A percentile compares a stretch with the other conserved stretches of the same genome.
These are phyloP conservation scores for Debaryomycetaceae sp. DNA, from an alignment of 1,139 yeast genomes.

Conservation along the genomic window DNA sequence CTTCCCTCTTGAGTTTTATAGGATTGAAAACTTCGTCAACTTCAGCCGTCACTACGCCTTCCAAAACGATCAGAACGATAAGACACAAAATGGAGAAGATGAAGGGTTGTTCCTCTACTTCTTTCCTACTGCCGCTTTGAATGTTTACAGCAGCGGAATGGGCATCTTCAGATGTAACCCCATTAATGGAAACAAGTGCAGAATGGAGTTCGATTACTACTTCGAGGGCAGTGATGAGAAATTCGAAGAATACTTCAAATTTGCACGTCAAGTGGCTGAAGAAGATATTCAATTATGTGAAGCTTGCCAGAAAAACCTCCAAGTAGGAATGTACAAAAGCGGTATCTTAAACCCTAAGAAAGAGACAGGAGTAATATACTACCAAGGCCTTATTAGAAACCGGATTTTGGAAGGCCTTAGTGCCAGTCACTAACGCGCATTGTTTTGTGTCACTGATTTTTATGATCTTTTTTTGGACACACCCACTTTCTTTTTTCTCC, in stretches of 20 bases:
- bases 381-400: slow-evolving; percentile 29
- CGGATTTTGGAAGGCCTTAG: not conserved
- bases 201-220: slow-evolving; percentile 21
- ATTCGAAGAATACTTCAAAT: slow-evolving; percentile 2
- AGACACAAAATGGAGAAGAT: not conserved
- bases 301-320: slow-evolving; percentile 16
- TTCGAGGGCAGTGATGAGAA: slow-evolving; percentile 3
- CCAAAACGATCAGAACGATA: not conserved
- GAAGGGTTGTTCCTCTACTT: slow-evolving; percentile 1
- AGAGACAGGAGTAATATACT: slow-evolving; percentile 48
- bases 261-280: slow-evolving; percentile 14
- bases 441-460: not conserved
- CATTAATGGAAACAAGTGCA: slow-evolving; percentile 12
- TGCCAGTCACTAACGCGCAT: not conserved
- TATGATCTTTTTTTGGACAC: not conserved
- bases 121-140: slow-evolving; percentile 4
- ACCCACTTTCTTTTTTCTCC: not conserved
- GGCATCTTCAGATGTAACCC: slow-evolving; percentile 19
- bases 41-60: slow-evolving; percentile 1
- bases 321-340: slow-evolving; percentile 2
- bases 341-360: slow-evolving; percentile 29
- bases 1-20: slow-evolving; percentile 1
- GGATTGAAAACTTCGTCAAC: not conserved
- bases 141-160: slow-evolving; percentile 19
- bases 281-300: slow-evolving; percentile 20